Evolutionary conservation across 1,139 yeast genomes (phyloP).

Genomic region (Suhomyces anneliseae): DNA sequence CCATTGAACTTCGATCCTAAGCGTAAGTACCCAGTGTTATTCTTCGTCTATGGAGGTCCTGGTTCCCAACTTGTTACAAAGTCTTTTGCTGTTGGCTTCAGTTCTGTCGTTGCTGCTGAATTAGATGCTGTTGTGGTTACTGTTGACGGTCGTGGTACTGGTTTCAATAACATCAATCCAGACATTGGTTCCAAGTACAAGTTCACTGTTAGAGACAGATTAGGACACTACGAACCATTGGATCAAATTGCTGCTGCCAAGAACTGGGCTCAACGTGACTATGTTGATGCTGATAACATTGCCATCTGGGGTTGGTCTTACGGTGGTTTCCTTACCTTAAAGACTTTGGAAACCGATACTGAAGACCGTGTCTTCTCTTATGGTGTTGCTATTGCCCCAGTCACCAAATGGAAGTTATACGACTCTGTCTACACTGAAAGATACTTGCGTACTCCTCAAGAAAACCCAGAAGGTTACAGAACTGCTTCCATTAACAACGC

Average conservation of each 20-base stretch:
- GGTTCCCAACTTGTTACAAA: conserved; percentile 69
- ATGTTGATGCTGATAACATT: conserved; percentile 57
- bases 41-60: conserved; percentile 82
- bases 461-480: conserved; percentile 57
- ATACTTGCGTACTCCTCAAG: conserved; percentile 70
- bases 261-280: conserved; percentile 52
- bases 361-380: conserved; percentile 59
- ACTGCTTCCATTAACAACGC: conserved; percentile 54
- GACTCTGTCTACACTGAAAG: conserved; percentile 80
- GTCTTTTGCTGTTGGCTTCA: conserved; percentile 54
- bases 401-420: conserved; percentile 73
- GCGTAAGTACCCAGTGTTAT: conserved; percentile 64
- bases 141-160: conserved; percentile 84
- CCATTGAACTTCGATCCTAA: conserved; percentile 61
- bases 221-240: conserved; percentile 66
- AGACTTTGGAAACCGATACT: conserved; percentile 64
- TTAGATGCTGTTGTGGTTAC: conserved; percentile 72
- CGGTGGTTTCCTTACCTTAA: conserved; percentile 76
- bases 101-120: conserved; percentile 67
- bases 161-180: conserved; percentile 49
- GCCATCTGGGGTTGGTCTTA: conserved; percentile 88
- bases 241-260: conserved; percentile 74
- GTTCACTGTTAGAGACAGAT: conserved; percentile 60
- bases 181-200: conserved; percentile 50
- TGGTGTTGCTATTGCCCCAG: conserved; percentile 81